Evolutionary conservation across 225 moss, liverwort and hornwort species (phyloP), one percentile per base, ranked within the genome.

Genomic region (Anthoceros angustus): DNA sequence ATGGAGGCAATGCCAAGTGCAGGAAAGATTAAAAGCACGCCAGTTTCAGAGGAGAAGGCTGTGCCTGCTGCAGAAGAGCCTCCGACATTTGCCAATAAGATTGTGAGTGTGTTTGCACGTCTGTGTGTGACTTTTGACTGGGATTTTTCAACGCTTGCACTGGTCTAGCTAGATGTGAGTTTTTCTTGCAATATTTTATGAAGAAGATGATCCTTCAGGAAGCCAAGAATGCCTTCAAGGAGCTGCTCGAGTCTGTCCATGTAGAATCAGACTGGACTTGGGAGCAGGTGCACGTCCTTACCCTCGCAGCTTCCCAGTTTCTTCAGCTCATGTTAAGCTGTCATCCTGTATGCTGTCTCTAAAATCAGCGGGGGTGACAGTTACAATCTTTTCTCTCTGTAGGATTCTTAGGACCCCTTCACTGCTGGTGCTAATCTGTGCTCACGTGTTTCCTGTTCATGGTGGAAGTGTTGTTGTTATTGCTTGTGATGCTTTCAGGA

Each of bases 231-330:
- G 98, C 92, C 24, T 99, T 99, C 41, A 99, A 99, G 76, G 98
- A 99, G 74, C 78, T 99, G 18, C 78, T 99, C 48, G 98, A 99
- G 72, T 87, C 83, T 40, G 89, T 99, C 15, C 98, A 79, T 68
- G 92, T 99, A 25, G 98, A 99, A 70, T 84, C 92, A 65, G 92
- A 99, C 69, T 92, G 98, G 92, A 89, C 92, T 2, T 99, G 98
- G 98, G 98, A 99, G 69, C 92, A 99, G 95, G 95, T 91, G 63
- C 24, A 9, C 42, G 39, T 12, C 23, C 39, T 61, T 25, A 32
- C 41, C 16, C 32, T 55, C 4, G 39, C 21, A 5, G 15, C 6
- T 16, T 50, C 7, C 8, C 12, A 55, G n/a, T 18, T 55, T 0
- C 6, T 15, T 55, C 55, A 18, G 55, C 6, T 7, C 7, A 15